These are phyloP conservation scores for Entomortierella beljakovae DNA, from an alignment of 192 early-diverging fungal species.

Conservation along the genomic window DNA sequence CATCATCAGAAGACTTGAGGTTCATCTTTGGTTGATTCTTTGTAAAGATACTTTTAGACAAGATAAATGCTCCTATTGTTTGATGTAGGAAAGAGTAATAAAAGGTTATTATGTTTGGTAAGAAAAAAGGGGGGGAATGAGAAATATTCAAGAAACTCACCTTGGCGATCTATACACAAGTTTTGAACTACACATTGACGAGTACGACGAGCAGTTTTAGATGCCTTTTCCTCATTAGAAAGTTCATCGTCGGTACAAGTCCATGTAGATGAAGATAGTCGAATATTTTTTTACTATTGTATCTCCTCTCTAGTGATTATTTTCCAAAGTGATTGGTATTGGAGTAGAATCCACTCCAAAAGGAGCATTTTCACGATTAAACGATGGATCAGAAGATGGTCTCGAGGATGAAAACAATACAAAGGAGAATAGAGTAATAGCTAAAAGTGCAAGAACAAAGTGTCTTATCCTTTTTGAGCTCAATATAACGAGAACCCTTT, in stretches of 20 bases:
- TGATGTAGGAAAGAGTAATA: neutral
- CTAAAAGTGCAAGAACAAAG: too few species aligned
- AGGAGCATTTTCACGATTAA: too few species aligned
- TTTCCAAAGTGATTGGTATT: neutral
- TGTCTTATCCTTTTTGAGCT: too few species aligned
- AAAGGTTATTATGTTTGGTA: neutral
- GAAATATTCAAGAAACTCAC: neutral
- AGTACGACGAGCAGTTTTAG: constrained; percentile 4
- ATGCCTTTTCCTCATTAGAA: constrained; percentile 8
- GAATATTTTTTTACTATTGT: neutral
- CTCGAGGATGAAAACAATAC: too few species aligned
- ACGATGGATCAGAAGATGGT: too few species aligned
- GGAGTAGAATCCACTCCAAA: too few species aligned
- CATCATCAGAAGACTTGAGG: constrained; percentile 7
- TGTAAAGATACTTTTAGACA: neutral
- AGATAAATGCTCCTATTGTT: neutral
- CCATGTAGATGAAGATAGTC: constrained; percentile 18
- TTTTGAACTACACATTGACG: constrained; percentile 19
- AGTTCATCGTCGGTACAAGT: constrained; percentile 7
- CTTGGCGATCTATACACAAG: constrained; percentile 18
- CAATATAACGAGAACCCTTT: too few species aligned
- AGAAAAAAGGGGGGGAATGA: neutral
- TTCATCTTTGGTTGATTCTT: constrained; percentile 3
- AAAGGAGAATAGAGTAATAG: too few species aligned
- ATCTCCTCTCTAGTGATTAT: constrained; percentile 1